phyloP scores from a whole-genome alignment of 306 rosid genomes.

The Lithocarpus polystachyus region DNA sequence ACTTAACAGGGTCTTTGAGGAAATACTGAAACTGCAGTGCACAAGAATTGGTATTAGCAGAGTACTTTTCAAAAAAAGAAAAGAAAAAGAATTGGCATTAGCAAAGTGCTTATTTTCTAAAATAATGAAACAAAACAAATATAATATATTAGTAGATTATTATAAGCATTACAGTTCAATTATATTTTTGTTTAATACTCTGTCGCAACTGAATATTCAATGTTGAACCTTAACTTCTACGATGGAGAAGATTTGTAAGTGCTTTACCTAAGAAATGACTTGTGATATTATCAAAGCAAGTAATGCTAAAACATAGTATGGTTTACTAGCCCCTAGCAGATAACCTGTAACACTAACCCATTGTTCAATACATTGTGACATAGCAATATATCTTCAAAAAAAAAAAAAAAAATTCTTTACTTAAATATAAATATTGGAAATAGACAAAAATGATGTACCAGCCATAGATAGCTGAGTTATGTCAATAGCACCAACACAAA shows the following conservation, averaged over 20 bases:
- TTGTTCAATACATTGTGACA: not conserved
- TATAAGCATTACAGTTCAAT: too few relatives aligned
- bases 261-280: conserved; percentile 76
- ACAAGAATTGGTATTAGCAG: too few relatives aligned
- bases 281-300: conserved; percentile 76
- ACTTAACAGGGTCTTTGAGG: too few relatives aligned
- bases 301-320: conserved; percentile 78
- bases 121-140: too few relatives aligned
- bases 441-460: conserved; percentile 45
- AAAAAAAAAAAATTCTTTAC: not conserved
- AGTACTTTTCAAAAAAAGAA: too few relatives aligned
- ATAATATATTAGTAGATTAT: too few relatives aligned
- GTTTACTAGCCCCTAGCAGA: conserved; percentile 82
- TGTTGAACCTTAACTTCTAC: not conserved
- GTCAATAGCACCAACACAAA: conserved; percentile 87
- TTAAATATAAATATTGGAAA: not conserved
- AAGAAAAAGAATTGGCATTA: too few relatives aligned
- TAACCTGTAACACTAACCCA: conserved; percentile 57
- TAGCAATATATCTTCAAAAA: too few relatives aligned
- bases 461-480: conserved; percentile 83
- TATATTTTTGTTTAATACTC: too few relatives aligned
- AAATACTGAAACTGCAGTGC: too few relatives aligned
- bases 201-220: not conserved
- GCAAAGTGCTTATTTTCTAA: too few relatives aligned
- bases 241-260: not conserved